A percentile compares a stretch with the other conserved stretches of the same genome.
Conservation (phyloP, 1,284 basidiomycete genomes). For the Melampsora larici-populina region DNA sequence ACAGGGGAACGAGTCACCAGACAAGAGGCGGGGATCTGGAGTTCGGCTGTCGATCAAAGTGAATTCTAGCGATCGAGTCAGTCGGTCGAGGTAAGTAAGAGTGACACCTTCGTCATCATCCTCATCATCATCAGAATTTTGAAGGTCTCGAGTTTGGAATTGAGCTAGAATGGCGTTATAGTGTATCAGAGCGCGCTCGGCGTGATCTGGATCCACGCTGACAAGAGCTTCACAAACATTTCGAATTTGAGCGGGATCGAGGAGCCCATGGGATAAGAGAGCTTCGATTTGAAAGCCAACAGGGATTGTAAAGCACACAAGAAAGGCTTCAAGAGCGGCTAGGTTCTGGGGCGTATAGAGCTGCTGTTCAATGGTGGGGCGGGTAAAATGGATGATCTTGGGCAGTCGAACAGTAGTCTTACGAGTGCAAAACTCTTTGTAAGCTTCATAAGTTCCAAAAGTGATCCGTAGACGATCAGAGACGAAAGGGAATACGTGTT, state of each 20-base stretch:
- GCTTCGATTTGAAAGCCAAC: conserved; percentile 67
- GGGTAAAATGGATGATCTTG: neutral
- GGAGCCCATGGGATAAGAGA: conserved; percentile 61
- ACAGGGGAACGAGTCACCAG: conserved; percentile 24
- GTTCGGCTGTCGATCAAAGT: neutral
- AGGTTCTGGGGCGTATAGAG: conserved; percentile 48
- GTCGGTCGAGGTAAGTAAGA: neutral
- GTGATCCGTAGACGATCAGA: neutral
- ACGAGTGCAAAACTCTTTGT: neutral
- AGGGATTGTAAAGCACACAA: conserved; percentile 60
- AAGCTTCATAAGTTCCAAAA: conserved; percentile 6
- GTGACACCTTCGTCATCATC: neutral
- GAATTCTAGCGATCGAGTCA: neutral
- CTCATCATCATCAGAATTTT: neutral
- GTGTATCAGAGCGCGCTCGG: conserved; percentile 3
- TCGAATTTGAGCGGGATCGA: conserved; percentile 61
- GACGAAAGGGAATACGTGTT: conserved; percentile 4
- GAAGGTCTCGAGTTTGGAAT: neutral
- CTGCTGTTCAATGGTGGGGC: neutral
- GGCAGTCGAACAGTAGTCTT: neutral
- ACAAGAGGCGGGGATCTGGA: neutral
- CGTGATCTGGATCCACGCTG: neutral
- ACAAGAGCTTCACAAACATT: neutral
- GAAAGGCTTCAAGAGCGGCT: conserved; percentile 55
- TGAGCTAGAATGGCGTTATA: neutral